Conservation (phyloP, 1,139 yeast genomes). For the Kodamaea arcana region DNA sequence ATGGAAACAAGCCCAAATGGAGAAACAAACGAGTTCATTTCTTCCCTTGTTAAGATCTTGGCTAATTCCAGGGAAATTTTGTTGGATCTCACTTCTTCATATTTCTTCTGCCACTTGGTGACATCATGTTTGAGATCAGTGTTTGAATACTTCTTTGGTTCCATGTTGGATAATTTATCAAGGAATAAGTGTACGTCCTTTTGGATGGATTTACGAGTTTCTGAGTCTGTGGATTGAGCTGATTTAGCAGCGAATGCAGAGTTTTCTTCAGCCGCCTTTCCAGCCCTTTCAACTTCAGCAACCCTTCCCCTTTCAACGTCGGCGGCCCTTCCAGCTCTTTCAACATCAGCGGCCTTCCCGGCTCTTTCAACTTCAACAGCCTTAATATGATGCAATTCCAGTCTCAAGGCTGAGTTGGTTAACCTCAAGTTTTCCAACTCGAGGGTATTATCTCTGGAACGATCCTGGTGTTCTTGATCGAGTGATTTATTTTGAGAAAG, state of each 20-base stretch:
- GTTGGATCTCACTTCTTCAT: conserved; percentile 37
- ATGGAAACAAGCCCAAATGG: conserved; percentile 45
- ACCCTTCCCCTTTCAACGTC: not conserved
- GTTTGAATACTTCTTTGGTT: conserved; percentile 9
- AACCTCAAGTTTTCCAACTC: conserved; percentile 21
- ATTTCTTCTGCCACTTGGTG: conserved; percentile 44
- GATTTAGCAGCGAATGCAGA: not conserved
- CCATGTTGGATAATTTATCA: conserved; percentile 25
- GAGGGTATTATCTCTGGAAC: conserved; percentile 5
- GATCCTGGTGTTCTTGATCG: conserved; percentile 19
- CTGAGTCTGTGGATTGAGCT: conserved; percentile 3
- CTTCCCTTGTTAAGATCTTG: conserved; percentile 19
- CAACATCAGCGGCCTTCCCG: not conserved
- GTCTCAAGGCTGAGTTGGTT: conserved; percentile 2
- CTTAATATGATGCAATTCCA: conserved; percentile 5
- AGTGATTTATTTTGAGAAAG: conserved; percentile 21
- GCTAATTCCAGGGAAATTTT: conserved; percentile 22
- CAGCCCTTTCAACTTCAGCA: not conserved
- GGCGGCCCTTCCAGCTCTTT: not conserved
- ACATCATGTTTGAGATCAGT: conserved; percentile 29
- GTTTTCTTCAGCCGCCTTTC: not conserved
- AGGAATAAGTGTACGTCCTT: conserved; percentile 24
- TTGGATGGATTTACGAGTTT: conserved; percentile 8
- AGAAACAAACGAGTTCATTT: conserved; percentile 29
- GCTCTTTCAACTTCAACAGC: conserved; percentile 1